A percentile compares a stretch with the other conserved stretches of the same genome.
phyloP scores from a whole-genome alignment of 2,329 filamentous ascomycete species.

The Diaporthe citriasiana region DNA sequence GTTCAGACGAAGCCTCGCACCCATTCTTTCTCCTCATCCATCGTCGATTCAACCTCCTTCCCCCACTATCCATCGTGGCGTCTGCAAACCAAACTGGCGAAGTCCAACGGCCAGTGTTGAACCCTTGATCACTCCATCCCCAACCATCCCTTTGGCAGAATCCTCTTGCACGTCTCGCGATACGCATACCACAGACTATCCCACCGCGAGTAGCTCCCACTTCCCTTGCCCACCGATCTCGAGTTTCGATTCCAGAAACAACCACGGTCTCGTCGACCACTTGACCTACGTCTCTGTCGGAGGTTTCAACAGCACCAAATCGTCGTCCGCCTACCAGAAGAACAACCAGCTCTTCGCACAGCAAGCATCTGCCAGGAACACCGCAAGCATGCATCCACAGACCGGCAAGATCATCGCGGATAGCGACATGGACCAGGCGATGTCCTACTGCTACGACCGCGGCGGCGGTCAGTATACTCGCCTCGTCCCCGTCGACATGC shows the following conservation, averaged over 20 bases:
- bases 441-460: conserved; percentile 67
- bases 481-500: conserved; percentile 68
- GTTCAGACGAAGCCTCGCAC: not conserved
- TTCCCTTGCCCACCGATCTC: not conserved
- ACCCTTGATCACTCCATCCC: not conserved
- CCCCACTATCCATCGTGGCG: not conserved
- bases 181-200: not conserved
- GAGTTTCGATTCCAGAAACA: not conserved
- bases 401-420: conserved; percentile 42
- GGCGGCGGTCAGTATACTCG: conserved; percentile 67
- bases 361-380: conserved; percentile 35
- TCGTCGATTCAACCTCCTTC: not conserved
- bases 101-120: not conserved
- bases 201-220: not conserved
- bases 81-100: not conserved
- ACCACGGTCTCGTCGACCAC: not conserved
- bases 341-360: not conserved
- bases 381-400: conserved; percentile 34
- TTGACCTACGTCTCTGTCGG: not conserved
- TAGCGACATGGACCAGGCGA: conserved; percentile 50
- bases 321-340: not conserved
- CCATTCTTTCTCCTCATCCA: not conserved
- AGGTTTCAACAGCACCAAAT: not conserved
- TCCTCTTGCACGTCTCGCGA: not conserved
- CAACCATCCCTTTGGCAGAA: not conserved